Percentiles rank a stretch among this genome's conserved stretches.
phyloP scores from a whole-genome alignment of 169 alveolate genomes.

The Plasmodium gaboni region DNA sequence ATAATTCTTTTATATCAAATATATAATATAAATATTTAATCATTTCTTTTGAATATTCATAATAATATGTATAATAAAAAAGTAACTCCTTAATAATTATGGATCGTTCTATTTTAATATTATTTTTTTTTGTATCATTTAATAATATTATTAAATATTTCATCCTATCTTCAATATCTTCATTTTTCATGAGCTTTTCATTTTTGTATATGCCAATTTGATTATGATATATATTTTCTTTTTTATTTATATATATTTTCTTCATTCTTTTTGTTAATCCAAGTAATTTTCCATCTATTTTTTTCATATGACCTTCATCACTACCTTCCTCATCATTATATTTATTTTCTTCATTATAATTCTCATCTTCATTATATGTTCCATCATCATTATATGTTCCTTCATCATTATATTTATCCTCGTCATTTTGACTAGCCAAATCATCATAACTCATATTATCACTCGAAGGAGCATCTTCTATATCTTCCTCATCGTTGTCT shows the following conservation, averaged over 20 bases:
- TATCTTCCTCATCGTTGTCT: constrained; percentile 76
- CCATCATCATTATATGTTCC: constrained; percentile 75
- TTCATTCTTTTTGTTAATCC: constrained; percentile 6
- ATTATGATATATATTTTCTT: constrained; percentile 28
- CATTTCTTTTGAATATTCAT: constrained; percentile 94
- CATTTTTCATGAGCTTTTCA: constrained; percentile 33
- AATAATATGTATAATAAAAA: constrained; percentile 82
- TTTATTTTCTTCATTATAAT: constrained; percentile 51
- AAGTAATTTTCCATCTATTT: not conserved
- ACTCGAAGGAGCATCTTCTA: constrained; percentile 84
- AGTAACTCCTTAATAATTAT: constrained; percentile 39
- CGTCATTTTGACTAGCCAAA: constrained; percentile 47
- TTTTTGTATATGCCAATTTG: constrained; percentile 59
- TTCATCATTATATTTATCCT: constrained; percentile 31
- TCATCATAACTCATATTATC: constrained; percentile 52
- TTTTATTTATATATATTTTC: constrained; percentile 27
- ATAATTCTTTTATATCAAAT: constrained; percentile 48
- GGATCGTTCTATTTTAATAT: constrained; percentile 5
- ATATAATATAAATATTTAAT: constrained; percentile 71
- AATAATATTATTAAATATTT: constrained; percentile 49
- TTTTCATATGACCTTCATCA: constrained; percentile 1
- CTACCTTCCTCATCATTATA: constrained; percentile 54
- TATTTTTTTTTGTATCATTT: constrained; percentile 14
- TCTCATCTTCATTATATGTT: constrained; percentile 71
- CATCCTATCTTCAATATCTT: constrained; percentile 71